These are phyloP conservation scores for Pseudogymnoascus sp. DNA, from an alignment of 2,329 filamentous ascomycete species.

Conservation along the genomic window DNA sequence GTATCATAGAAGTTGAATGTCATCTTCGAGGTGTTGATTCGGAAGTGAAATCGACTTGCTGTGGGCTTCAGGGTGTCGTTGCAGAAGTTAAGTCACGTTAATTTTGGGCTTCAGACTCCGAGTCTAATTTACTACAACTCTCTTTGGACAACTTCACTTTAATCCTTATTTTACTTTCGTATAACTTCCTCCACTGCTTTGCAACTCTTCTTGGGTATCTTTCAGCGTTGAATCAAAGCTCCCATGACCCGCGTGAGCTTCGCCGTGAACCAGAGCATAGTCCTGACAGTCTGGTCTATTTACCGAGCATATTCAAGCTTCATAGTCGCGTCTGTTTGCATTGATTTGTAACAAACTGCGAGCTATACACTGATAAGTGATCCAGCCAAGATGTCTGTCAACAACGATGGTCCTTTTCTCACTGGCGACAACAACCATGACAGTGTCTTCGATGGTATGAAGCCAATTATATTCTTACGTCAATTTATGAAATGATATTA, in stretches of 20 bases:
- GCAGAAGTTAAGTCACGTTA: not conserved
- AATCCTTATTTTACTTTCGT: not conserved
- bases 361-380: not conserved
- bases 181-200: not conserved
- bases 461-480: constrained; percentile 3
- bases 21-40: not conserved
- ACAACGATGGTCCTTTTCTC: constrained; percentile 13
- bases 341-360: not conserved
- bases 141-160: not conserved
- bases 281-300: not conserved
- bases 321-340: not conserved
- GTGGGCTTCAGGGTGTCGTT: not conserved
- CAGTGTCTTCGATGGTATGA: constrained; percentile 19
- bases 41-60: not conserved
- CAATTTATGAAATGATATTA: not conserved
- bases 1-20: not conserved
- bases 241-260: not conserved
- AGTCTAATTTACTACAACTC: not conserved
- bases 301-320: too few species aligned
- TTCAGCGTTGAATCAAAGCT: not conserved
- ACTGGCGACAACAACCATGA: not conserved
- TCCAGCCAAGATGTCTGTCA: not conserved
- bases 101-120: not conserved
- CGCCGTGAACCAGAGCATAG: not conserved
- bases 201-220: not conserved